Evolutionary conservation across 306 rosid genomes (phyloP), one percentile per base, ranked within the genome.

Genomic region (Rosa lucieae): DNA sequence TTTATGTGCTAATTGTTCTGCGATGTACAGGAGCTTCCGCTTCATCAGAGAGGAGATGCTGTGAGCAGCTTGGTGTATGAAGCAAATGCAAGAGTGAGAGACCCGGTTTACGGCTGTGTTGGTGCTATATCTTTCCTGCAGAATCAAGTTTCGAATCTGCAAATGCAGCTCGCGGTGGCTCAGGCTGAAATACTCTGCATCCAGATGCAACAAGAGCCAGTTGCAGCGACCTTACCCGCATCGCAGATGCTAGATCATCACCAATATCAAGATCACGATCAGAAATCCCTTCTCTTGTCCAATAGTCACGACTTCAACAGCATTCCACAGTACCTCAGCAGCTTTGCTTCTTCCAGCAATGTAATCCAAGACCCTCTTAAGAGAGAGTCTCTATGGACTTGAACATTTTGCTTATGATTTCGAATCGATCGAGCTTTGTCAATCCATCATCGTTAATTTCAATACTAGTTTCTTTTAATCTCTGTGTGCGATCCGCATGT

Each of bases 81-180:
- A 75, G 97, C 95, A 77, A 92, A 86, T 58, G 97, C 97, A 55
- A 89, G 97, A 85, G 84, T 89, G 23, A 79, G 91, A 77, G 97
- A 92, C 84, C 97, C 97, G 1, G 92, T 92, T 2, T 92, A 92
- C 29, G 97, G 97, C 23, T 92, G 95, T 71, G 95, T 89, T 21
- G 97, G 97, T 80, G 90, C 95, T 12, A 92, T 92, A 67, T 86
- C 95, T n/a, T 88, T 74, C 80, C 88, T 92, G 11, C 95, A 92
- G 83, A 89, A 15, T 73, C 97, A 90, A 72, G 91, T 92, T 32
- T 85, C 95, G 17, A 89, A 90, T 66, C 80, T 92, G 47, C 87
- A 90, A 90, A 90, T 86, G 89, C 97, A 92, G 63, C 90, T 92
- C 10, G 89, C 93, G 23, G 78, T 87, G 77, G 92, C 93, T 72